Base-by-base conservation (phyloP, 2,329 filamentous ascomycete genomes). In the Fusarium virguliforme region DNA sequence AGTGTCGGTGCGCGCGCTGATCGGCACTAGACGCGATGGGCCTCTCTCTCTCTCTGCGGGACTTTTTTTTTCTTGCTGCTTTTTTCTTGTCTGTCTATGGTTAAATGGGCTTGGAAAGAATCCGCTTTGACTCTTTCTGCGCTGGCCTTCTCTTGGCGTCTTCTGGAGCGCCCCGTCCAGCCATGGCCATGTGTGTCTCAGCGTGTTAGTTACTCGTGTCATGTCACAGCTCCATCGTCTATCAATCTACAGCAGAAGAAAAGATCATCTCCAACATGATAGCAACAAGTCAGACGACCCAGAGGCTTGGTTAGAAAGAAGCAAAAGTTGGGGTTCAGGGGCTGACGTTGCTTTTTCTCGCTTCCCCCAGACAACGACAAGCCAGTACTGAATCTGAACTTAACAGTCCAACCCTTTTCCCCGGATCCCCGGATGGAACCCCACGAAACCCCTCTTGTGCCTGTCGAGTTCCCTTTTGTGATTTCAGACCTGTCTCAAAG, bases 381-480 rank as follows among this genome's bases (percentile, higher is more conserved):
- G n/a, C n/a, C n/a, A n/a, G n/a, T n/a, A n/a, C 46, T 22, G 32
- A 50, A 34, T 24, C 28, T 10, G 18, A 53, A 28, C 43, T 28
- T 58, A 35, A 15, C 40, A 48, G 53, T 28, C 41, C 13, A 18
- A 22, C 28, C 48, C 50, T 35, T 34, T 53, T 60, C 56, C 56
- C 56, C 57, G 34, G 57, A 60, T 32, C 30, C 57, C 57, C 57
- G 43, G 57, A 51, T 60, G 43, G 26, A 60, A 40, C 57, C 57
- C 57, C 57, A 60, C 57, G 57, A 60, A 51, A 51, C n/a, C 43
- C 12, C 12, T n/a, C 28, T 22, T 46, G 12, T 46, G 12, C 28
- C 7, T 51, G 32, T 35, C n/a, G n/a, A n/a, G n/a, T 51, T 51
- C 15, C 40, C n/a, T 51, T n/a, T 60, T 60, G 9, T 60, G 57